Conservation (phyloP, 2,329 filamentous ascomycete genomes). For the Daldinia eschscholtzii region DNA sequence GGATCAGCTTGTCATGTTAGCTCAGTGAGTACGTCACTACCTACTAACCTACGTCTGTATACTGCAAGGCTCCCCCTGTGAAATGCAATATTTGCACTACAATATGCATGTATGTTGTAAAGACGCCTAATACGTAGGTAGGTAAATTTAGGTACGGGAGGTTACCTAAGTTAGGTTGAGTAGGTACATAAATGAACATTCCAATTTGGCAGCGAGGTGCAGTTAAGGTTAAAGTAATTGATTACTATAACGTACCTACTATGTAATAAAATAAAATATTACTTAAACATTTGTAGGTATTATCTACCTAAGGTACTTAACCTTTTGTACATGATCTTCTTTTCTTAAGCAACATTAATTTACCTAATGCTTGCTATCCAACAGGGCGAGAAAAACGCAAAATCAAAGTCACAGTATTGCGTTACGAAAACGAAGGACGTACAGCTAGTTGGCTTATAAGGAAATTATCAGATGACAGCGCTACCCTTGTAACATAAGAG, state of each 20-base stretch:
- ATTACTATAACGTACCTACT: background rate
- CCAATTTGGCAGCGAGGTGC: constrained; percentile 3
- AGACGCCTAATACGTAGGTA: background rate
- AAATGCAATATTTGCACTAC: background rate
- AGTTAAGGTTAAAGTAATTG: constrained; percentile 1
- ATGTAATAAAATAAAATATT: too few species aligned
- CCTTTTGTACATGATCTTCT: background rate
- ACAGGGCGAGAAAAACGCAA: background rate
- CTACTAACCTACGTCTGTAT: background rate
- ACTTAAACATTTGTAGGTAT: too few species aligned
- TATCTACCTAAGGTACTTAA: too few species aligned
- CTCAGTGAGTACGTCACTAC: constrained; percentile 27
- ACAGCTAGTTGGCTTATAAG: constrained; percentile 30
- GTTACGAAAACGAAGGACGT: constrained; percentile 13
- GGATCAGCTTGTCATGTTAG: constrained; percentile 10
- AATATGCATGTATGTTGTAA: background rate
- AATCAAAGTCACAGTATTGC: background rate
- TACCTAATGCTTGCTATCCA: background rate
- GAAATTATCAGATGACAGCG: constrained; percentile 33
- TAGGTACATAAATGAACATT: background rate
- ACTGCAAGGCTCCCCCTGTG: background rate
- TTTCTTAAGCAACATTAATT: background rate
- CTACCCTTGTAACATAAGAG: constrained; percentile 36
- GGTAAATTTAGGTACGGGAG: too few species aligned
- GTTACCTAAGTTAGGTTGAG: too few species aligned